Base-by-base conservation (phyloP, 352 stramenopile species). In the Globisporangium alternatum region DNA sequence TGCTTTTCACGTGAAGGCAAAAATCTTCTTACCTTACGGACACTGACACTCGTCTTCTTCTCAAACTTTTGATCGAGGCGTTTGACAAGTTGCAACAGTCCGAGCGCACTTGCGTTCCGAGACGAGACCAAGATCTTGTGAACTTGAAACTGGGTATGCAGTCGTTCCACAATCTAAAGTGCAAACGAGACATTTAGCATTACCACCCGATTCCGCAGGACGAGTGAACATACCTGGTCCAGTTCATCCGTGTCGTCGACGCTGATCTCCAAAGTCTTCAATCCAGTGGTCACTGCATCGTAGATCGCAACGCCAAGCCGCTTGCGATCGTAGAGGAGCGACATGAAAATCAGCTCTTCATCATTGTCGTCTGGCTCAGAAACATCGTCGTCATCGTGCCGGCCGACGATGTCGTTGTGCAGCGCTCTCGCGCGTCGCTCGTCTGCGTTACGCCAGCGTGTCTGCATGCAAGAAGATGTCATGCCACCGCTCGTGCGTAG, bases 281-380 rank as follows among this genome's bases (percentile, higher is more conserved):
- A 52, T 43, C 70, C 78, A n/a, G 88, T 80, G 21, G 78, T 84
- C 28, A 80, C 51, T 0, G 77, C 82, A 57, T 96, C 83, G 58
- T 86, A 96, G 25, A 93, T 90, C 3, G 86, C 84, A 25, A 90
- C 76, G 12, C 86, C 86, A 2, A 96, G 57, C 33, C 86, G 71
- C 22, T 72, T 73, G 69, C 77, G 78, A 41, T 96, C 86, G 55
- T 81, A 83, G 10, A 91, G 71, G 31, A 94, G 44, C 1, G 86
- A 77, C 79, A 91, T 88, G 66, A 83, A 90, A 30, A 91, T 65
- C 10, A 88, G 35, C 56, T 84, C 73, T 56, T 87, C 76, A 17
- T 89, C 83, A 33, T 67, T 66, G 53, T 71, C 71, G 31, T 62
- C 69, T 17, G 56, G 48, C 5, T 80, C 64, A 0, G 48, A 49